Base-by-base conservation (phyloP, 352 stramenopile species). In the Pythium apleroticum region DNA sequence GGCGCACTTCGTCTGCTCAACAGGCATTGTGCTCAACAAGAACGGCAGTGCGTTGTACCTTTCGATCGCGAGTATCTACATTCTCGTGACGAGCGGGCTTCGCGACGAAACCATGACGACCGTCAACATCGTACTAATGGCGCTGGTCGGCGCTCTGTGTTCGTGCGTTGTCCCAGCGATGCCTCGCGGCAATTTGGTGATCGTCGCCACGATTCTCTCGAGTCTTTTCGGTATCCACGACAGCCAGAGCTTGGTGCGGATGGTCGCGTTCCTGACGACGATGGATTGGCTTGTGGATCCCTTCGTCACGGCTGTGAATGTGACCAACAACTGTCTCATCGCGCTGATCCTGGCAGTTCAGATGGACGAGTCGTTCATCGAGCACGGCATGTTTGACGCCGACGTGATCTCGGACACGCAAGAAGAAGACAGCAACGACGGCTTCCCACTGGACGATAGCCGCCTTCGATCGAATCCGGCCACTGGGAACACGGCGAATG, bases 231-330 rank as follows among this genome's bases (percentile, higher is more conserved):
- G 66, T n/a, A 45, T 90, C 14, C 35, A 69, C 1, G 43, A 56
- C 12, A 71, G 49, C 17, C 58, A 62, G 39, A 58, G 63, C 14
- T 24, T 66, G 1, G 17, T 49, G 12, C 45, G 33, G 1, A 73
- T 90, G 60, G 19, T 88, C 17, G 58, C 65, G 11, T 84, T 79
- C 39, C 61, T 88, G 22, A 65, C 65, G 11, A 71, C 70, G 2
- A 71, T 91, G 62, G 78, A 88, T 53, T 88, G 76, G 74, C 59
- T 91, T 31, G 79, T 75, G 39, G 75, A 84, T 14, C 82, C 80
- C 12, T 70, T 88, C n/a, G 68, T 87, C 46, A 72, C 76, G 0
- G 75, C 63, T 24, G 64, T 86, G 48, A 89, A 87, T 63, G 71
- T 84, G 58, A 80, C 78, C 28, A 81, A 76, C 57, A 73, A 78